phyloP scores from a whole-genome alignment of 768 basidiomycete genomes.

The Lactarius pseudohatsudake region DNA sequence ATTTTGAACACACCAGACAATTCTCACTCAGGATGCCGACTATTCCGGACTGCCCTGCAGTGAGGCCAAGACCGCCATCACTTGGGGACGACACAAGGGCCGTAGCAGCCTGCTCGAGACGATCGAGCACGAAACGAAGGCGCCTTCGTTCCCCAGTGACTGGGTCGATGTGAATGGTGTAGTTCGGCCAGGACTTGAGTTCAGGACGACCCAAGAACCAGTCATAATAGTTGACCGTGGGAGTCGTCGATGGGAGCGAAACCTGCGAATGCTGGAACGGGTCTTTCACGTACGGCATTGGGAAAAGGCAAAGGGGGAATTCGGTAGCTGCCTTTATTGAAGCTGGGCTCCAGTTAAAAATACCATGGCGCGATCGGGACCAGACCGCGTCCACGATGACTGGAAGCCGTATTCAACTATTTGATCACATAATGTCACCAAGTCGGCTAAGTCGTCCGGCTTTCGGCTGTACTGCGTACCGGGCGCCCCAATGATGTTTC shows the following conservation, averaged over 20 bases:
- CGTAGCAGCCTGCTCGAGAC: slow-evolving; percentile 55
- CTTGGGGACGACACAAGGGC: slow-evolving; percentile 42
- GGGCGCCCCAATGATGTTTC: no score
- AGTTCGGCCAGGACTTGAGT: slow-evolving; percentile 41
- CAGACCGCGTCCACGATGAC: not conserved
- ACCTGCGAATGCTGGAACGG: not conserved
- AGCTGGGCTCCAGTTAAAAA: not conserved
- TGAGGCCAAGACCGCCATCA: slow-evolving; percentile 58
- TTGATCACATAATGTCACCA: no score
- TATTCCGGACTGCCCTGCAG: slow-evolving; percentile 44
- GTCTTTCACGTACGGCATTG: slow-evolving; percentile 10
- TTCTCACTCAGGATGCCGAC: slow-evolving; percentile 73
- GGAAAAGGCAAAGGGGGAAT: not conserved
- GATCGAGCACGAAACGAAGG: slow-evolving; percentile 50
- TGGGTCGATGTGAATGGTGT: slow-evolving; percentile 55
- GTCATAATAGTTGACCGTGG: slow-evolving; percentile 24
- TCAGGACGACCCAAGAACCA: slow-evolving; percentile 14
- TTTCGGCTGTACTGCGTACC: not conserved
- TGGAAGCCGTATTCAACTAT: not conserved
- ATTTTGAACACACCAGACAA: slow-evolving; percentile 50
- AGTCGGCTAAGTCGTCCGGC: not conserved
- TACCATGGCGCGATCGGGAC: not conserved
- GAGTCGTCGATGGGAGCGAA: slow-evolving; percentile 8
- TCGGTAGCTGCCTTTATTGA: not conserved
- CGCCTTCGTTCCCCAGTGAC: slow-evolving; percentile 47